Evolutionary conservation across 2,329 filamentous ascomycete genomes (phyloP).

Genomic region (Scedosporium aurantiacum): DNA sequence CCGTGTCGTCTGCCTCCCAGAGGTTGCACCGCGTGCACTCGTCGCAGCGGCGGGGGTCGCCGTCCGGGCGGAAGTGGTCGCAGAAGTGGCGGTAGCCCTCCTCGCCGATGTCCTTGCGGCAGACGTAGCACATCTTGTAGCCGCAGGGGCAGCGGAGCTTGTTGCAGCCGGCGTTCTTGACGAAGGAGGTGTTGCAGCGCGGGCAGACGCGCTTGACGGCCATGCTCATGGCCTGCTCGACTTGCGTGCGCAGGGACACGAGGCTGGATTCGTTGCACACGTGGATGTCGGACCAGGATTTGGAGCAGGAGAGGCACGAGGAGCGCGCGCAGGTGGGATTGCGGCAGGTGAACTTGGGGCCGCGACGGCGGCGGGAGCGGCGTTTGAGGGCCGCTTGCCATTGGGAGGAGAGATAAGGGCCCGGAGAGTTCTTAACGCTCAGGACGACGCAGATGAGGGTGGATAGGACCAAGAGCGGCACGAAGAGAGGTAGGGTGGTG

Average conservation of each 20-base stretch:
- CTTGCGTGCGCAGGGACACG: slow-evolving; percentile 72
- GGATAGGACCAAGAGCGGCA: slow-evolving; percentile 38
- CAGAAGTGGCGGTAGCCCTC: slow-evolving; percentile 93
- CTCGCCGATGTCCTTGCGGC: slow-evolving; percentile 61
- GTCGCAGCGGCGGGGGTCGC: slow-evolving; percentile 57
- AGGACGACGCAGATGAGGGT: slow-evolving; percentile 33
- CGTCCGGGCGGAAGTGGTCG: slow-evolving; percentile 80
- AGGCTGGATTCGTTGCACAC: slow-evolving; percentile 78
- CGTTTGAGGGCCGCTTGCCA: slow-evolving; percentile 53
- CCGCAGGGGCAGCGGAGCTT: slow-evolving; percentile 93
- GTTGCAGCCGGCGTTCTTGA: slow-evolving; percentile 91
- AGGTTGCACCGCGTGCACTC: slow-evolving; percentile 76
- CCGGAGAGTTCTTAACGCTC: slow-evolving; percentile 31
- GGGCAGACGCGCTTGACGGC: slow-evolving; percentile 94
- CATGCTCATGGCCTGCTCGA: slow-evolving; percentile 87
- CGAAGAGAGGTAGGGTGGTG: slow-evolving; percentile 42
- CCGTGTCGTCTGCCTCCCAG: slow-evolving; percentile 64
- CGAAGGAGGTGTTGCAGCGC: slow-evolving; percentile 79
- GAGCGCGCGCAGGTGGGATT: slow-evolving; percentile 54
- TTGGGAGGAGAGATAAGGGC: slow-evolving; percentile 28
- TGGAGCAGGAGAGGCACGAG: slow-evolving; percentile 74
- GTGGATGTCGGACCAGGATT: slow-evolving; percentile 80
- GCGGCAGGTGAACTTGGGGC: slow-evolving; percentile 67
- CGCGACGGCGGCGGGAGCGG: slow-evolving; percentile 58
- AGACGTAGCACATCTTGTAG: slow-evolving; percentile 97